phyloP scores from a whole-genome alignment of 2,329 filamentous ascomycete genomes.

The Fusarium floridanum region DNA sequence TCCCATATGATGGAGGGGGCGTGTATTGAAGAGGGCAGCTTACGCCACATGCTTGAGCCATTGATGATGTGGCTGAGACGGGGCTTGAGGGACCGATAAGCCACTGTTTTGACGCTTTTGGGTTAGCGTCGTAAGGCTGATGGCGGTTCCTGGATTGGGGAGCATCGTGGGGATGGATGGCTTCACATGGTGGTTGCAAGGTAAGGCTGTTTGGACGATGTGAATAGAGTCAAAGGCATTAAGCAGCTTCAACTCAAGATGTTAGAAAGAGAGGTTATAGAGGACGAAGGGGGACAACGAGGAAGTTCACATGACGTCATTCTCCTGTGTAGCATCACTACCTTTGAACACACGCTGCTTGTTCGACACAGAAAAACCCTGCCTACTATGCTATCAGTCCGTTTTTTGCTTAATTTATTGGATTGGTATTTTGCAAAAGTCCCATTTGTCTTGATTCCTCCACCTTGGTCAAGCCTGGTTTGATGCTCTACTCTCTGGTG shows the following conservation, averaged over 20 bases:
- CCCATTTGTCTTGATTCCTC: background rate
- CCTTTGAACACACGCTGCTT: background rate
- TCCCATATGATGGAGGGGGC: slow-evolving; percentile 8
- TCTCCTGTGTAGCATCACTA: background rate
- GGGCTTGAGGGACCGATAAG: background rate
- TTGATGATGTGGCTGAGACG: slow-evolving; percentile 1
- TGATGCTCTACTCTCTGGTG: background rate
- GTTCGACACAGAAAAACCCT: background rate
- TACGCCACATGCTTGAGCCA: slow-evolving; percentile 18
- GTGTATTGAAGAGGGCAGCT: background rate
- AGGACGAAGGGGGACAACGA: background rate
- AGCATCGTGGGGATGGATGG: background rate
- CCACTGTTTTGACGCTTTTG: background rate
- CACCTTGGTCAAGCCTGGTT: background rate
- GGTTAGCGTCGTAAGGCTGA: slow-evolving; percentile 12
- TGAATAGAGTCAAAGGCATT: background rate
- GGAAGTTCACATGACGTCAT: background rate
- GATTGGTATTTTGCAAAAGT: background rate
- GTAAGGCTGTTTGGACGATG: background rate
- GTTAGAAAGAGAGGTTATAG: background rate
- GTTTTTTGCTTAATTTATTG: background rate
- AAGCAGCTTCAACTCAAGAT: background rate
- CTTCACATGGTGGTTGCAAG: background rate
- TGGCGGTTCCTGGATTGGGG: background rate
- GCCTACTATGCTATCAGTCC: background rate